Evolutionary conservation across 345 rosid genomes (phyloP).

Genomic region (Hibiscus mutabilis): DNA sequence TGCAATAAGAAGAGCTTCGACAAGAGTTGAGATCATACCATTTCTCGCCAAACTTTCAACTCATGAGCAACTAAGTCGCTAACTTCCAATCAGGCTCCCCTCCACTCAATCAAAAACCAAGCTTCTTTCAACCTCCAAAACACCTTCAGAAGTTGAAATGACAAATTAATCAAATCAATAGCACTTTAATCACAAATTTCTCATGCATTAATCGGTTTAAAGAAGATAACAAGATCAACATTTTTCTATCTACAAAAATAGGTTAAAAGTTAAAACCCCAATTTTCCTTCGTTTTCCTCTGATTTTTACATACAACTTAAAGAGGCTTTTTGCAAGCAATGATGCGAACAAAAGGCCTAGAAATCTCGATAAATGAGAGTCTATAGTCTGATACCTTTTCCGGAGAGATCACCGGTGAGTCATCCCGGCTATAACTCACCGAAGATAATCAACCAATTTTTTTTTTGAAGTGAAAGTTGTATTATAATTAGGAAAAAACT

Average conservation of each 20-base stretch:
- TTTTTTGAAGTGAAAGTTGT: neutral
- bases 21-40: neutral
- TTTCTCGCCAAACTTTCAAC: neutral
- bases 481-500: too few species aligned
- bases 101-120: neutral
- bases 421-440: constrained; percentile 5
- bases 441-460: neutral
- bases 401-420: constrained; percentile 1
- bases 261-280: neutral
- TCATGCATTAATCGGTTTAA: constrained; percentile 3
- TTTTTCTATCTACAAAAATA: neutral
- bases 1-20: neutral
- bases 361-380: neutral
- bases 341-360: neutral
- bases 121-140: neutral
- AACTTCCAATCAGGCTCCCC: neutral
- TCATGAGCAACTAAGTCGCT: neutral
- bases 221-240: neutral
- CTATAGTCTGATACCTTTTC: neutral
- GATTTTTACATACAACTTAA: neutral
- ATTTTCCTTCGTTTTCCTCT: neutral
- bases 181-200: neutral
- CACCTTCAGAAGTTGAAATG: neutral
- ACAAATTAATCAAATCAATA: neutral
- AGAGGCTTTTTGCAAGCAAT: neutral